Evolutionary conservation across 1,284 basidiomycete genomes (phyloP).

Genomic region (Trametes versicolor): DNA sequence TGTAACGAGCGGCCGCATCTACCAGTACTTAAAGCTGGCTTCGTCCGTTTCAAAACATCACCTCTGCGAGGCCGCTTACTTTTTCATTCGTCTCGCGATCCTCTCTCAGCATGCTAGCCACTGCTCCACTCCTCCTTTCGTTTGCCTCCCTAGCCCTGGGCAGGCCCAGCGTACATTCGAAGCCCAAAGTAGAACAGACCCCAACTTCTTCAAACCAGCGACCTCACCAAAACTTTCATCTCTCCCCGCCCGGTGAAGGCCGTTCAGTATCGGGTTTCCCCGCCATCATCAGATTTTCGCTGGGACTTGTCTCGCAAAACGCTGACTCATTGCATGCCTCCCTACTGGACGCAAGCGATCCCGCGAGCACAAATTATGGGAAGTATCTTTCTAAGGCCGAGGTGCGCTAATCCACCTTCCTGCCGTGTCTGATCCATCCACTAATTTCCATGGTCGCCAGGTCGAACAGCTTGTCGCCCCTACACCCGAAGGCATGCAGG

Average conservation of each 20-base stretch:
- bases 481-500: constrained; percentile 42
- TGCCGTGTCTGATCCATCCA: too few relatives aligned
- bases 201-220: too few relatives aligned
- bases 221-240: too few relatives aligned
- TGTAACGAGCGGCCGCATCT: neutral
- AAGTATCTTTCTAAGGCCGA: constrained; percentile 42
- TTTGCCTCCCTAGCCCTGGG: constrained; percentile 1
- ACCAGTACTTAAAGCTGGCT: neutral
- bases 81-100: neutral
- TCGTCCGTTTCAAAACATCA: neutral
- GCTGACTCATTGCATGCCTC: constrained; percentile 36
- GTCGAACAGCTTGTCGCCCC: constrained; percentile 49
- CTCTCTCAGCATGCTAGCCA: constrained; percentile 3
- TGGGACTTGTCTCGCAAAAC: constrained; percentile 32
- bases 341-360: constrained; percentile 43
- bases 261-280: too few relatives aligned
- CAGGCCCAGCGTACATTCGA: neutral
- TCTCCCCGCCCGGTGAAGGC: too few relatives aligned
- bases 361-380: constrained; percentile 39
- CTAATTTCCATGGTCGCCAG: too few relatives aligned
- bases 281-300: neutral
- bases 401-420: constrained; percentile 37
- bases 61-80: neutral
- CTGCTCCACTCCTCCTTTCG: neutral
- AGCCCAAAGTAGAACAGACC: neutral